Base-by-base conservation (phyloP, 129 eudicot species). In the Saussurea involucrata region DNA sequence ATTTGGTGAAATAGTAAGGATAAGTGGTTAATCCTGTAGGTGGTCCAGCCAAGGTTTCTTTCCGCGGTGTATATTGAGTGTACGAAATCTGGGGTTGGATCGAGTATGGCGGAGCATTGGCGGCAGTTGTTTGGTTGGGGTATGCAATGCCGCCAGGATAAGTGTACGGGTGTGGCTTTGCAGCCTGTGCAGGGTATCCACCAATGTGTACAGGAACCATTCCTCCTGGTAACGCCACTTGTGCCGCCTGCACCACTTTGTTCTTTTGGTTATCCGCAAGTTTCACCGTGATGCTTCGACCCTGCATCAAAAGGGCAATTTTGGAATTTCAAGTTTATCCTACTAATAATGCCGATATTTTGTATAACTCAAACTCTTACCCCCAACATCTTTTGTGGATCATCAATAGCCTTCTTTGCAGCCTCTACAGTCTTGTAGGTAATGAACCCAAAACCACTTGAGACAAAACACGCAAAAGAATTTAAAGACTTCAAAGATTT, bases 401-500 rank as follows among this genome's bases (percentile, higher is more conserved):
- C 90, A 67, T 87, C 96, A 20, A 90, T 79, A 36, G 96, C 96
- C 71, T 80, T 90, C 79, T 87, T 90, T 34, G 96, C 87, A 67
- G 87, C 90, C 86, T 86, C 92, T 22, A 84, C 82, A 18, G 87
- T 88, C 80, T 86, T 90, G 83, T 81, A 90, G n/a, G 96, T 90
- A 34, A 90, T 82, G 81, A 90, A 90, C 33, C 96, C 96, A 46
- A 90, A 90, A 57, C 96, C 92, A 76, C 96, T 90, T 46, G 65
- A 83, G 11, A 80, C 28, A n/a, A 73, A 21, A 24, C 70, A 76
- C 22, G 64, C 46, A 75, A 42, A 78, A 12, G 69, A 42, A 69
- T 24, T n/a, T n/a, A 20, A 65, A 49, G 13, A 49, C 61, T 42
- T 49, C 5, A 40, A 63, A 61, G 49, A 68, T 53, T 13, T 71